Evolutionary conservation across 371 early-diverging fungal species (phyloP).

Genomic region (Mucor irregularis): DNA sequence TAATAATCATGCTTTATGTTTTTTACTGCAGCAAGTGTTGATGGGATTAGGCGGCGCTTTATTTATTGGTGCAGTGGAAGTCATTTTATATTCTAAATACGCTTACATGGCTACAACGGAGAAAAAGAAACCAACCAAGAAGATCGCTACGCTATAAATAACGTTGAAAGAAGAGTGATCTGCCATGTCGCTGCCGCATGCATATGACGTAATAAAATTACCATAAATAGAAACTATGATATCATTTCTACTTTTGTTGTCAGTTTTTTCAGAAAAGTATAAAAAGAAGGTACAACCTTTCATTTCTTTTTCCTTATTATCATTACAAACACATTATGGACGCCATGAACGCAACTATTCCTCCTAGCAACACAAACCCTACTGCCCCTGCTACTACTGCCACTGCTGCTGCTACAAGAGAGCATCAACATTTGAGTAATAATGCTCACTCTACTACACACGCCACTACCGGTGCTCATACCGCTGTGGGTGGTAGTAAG

Average conservation of each 20-base stretch:
- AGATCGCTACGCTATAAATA: conserved; percentile 15
- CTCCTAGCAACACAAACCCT: neutral
- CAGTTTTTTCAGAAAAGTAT: too few relatives aligned
- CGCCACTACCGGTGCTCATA: neutral
- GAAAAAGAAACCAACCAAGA: conserved; percentile 26
- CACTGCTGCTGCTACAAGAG: too few relatives aligned
- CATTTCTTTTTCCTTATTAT: too few relatives aligned
- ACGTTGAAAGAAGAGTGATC: too few relatives aligned
- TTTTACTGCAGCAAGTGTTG: conserved; percentile 50
- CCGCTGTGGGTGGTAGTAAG: neutral
- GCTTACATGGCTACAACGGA: conserved; percentile 18
- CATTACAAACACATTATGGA: too few relatives aligned
- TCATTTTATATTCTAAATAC: conserved; percentile 42
- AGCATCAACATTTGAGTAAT: neutral
- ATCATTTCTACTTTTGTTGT: too few relatives aligned
- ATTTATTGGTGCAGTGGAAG: conserved; percentile 60
- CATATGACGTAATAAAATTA: too few relatives aligned
- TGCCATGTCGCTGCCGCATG: too few relatives aligned
- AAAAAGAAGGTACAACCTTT: too few relatives aligned
- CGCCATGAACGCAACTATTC: neutral
- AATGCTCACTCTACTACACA: neutral
- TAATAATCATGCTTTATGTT: neutral
- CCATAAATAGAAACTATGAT: too few relatives aligned
- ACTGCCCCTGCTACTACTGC: neutral
- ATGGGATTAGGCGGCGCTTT: conserved; percentile 51